phyloP scores from a whole-genome alignment of 1,284 basidiomycete genomes.

The Coniferiporia sulphurascens region DNA sequence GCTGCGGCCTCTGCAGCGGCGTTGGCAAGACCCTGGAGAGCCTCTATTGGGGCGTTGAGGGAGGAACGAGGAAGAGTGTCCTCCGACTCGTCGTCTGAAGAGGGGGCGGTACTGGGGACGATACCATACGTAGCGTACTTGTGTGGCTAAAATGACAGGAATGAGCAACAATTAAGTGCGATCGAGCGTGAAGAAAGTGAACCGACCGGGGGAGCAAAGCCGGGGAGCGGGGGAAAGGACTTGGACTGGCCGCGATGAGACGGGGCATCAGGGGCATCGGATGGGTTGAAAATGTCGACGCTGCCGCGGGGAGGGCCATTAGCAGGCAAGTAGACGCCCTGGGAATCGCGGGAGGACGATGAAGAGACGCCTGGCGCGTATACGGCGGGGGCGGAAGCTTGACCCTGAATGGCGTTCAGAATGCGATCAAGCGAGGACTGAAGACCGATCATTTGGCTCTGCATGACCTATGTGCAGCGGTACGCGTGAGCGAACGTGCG shows the following conservation, averaged over 20 bases:
- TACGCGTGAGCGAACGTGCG: not conserved
- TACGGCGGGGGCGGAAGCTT: slow-evolving; percentile 32
- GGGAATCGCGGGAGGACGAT: slow-evolving; percentile 24
- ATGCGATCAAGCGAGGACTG: slow-evolving; percentile 81
- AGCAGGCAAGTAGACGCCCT: slow-evolving; percentile 29
- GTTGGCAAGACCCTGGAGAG: slow-evolving; percentile 86
- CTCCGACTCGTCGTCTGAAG: slow-evolving; percentile 85
- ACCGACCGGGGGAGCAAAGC: slow-evolving; percentile 80
- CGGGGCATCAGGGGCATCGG: slow-evolving; percentile 6
- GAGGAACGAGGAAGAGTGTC: slow-evolving; percentile 77
- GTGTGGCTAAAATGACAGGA: slow-evolving; percentile 52
- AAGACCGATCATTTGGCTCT: slow-evolving; percentile 88
- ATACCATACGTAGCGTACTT: slow-evolving; percentile 91
- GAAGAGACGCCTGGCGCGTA: slow-evolving; percentile 26
- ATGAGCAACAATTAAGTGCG: slow-evolving; percentile 18
- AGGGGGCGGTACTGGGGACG: slow-evolving; percentile 72
- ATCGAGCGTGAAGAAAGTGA: slow-evolving; percentile 13
- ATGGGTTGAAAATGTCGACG: slow-evolving; percentile 20
- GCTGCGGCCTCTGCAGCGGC: slow-evolving; percentile 90
- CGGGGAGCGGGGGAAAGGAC: slow-evolving; percentile 77
- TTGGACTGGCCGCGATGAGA: slow-evolving; percentile 21
- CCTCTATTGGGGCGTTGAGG: slow-evolving; percentile 88
- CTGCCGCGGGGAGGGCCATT: slow-evolving; percentile 26
- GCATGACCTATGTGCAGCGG: slow-evolving; percentile 58
- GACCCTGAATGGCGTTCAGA: slow-evolving; percentile 58